Evolutionary conservation across 2,329 filamentous ascomycete genomes (phyloP).

Genomic region (Furcasterigmium sp.): DNA sequence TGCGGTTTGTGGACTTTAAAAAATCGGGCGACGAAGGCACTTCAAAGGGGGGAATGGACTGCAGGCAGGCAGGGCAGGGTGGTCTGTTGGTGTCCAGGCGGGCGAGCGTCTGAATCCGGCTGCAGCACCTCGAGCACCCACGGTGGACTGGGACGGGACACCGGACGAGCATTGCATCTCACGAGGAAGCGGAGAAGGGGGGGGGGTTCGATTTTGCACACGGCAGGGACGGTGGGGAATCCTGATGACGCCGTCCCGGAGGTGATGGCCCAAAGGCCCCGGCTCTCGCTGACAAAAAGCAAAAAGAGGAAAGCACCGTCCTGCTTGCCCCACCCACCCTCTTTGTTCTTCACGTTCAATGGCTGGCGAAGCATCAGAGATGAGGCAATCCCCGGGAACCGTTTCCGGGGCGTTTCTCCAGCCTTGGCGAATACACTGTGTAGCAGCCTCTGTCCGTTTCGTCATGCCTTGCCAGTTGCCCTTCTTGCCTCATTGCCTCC

Average conservation of each 20-base stretch:
- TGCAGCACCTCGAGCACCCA: no score
- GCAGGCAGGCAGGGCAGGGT: background rate
- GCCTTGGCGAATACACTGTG: no score
- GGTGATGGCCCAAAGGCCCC: no score
- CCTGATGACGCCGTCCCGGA: background rate
- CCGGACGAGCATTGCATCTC: no score
- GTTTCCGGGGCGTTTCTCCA: slow-evolving; percentile 2
- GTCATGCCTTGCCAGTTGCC: no score
- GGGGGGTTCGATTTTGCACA: background rate
- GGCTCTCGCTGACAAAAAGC: slow-evolving; percentile 1
- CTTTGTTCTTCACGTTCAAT: background rate
- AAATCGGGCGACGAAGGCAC: slow-evolving; percentile 1
- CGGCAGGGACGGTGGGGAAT: background rate
- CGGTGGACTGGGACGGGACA: no score
- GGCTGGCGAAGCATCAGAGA: background rate
- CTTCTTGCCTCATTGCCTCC: no score
- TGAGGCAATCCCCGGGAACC: background rate
- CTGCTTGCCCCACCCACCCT: background rate
- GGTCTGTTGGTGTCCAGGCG: background rate
- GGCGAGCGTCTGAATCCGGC: background rate
- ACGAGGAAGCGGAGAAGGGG: background rate
- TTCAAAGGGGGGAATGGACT: background rate
- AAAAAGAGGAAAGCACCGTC: background rate
- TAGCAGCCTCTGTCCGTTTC: no score
- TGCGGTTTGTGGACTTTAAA: slow-evolving; percentile 25